Percentiles rank a stretch among this genome's conserved stretches.
Evolutionary conservation across 108 stramenopile species (phyloP).

Genomic region (Discostella pseudostelligera): DNA sequence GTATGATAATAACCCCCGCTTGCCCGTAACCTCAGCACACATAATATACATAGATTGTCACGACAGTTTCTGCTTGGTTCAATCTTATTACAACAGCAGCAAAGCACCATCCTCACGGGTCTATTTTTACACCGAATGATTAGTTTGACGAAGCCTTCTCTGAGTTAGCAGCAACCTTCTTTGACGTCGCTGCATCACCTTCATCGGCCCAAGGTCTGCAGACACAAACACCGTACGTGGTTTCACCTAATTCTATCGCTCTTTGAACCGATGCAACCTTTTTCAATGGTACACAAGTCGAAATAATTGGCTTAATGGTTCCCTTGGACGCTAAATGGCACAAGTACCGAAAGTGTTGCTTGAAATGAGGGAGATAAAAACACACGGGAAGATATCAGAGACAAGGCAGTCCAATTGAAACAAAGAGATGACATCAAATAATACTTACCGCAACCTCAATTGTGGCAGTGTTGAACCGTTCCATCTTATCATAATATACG

Average conservation of each 20-base stretch:
- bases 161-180: background rate
- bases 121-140: background rate
- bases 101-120: background rate
- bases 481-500: conserved; percentile 48
- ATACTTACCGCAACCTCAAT: conserved; percentile 36
- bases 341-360: conserved; percentile 54
- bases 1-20: no score
- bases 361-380: background rate
- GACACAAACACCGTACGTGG: conserved; percentile 58
- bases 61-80: background rate
- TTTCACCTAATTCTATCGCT: conserved; percentile 53
- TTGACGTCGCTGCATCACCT: background rate
- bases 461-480: conserved; percentile 46
- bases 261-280: conserved; percentile 58
- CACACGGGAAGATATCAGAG: conserved; percentile 3
- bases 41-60: background rate
- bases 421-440: no score
- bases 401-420: background rate
- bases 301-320: conserved; percentile 59
- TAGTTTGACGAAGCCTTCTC: background rate
- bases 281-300: conserved; percentile 52
- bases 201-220: conserved; percentile 59
- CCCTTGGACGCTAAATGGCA: conserved; percentile 52
- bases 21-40: no score
- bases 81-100: background rate